A percentile compares a stretch with the other conserved stretches of the same genome.
Evolutionary conservation across 305 asterid genomes (phyloP).

Genomic region (Euphrasia arctica): DNA sequence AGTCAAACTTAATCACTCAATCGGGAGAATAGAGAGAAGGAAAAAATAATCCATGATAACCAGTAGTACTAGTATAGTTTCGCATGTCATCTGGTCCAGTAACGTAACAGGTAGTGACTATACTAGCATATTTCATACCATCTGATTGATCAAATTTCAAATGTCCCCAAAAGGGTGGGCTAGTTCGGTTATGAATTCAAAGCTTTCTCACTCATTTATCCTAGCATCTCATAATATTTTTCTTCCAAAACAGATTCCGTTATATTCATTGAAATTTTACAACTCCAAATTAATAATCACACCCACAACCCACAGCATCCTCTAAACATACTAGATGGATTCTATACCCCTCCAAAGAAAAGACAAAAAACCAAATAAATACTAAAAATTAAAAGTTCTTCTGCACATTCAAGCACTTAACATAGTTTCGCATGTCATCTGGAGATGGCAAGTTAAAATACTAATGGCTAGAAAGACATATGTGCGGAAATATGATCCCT

Average conservation of each 20-base stretch:
- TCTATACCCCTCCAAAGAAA: conserved; percentile 1
- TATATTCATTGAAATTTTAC: not conserved
- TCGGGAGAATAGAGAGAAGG: conserved; percentile 1
- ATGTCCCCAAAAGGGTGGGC: not conserved
- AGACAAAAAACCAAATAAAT: conserved; percentile 15
- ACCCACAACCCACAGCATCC: conserved; percentile 5
- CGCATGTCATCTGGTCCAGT: not conserved
- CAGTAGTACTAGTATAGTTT: too few species aligned
- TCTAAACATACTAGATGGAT: too few species aligned
- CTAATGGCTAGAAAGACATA: not conserved
- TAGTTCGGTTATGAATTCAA: not conserved
- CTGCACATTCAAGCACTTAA: conserved; percentile 1
- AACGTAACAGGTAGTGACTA: not conserved
- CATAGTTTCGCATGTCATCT: conserved; percentile 6
- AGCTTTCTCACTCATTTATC: conserved; percentile 14
- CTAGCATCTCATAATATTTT: conserved; percentile 6
- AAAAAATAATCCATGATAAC: conserved; percentile 7
- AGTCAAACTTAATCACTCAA: conserved; percentile 4
- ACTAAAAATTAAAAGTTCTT: conserved; percentile 13
- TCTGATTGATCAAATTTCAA: not conserved
- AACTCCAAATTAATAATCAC: conserved; percentile 6
- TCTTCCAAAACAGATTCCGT: conserved; percentile 1
- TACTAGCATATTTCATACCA: not conserved
- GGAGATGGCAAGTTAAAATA: conserved; percentile 5
- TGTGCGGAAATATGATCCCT: not conserved